A percentile compares a stretch with the other conserved stretches of the same genome.
Evolutionary conservation across 768 basidiomycete genomes (phyloP).

Genomic region (Cubamyces sp.): DNA sequence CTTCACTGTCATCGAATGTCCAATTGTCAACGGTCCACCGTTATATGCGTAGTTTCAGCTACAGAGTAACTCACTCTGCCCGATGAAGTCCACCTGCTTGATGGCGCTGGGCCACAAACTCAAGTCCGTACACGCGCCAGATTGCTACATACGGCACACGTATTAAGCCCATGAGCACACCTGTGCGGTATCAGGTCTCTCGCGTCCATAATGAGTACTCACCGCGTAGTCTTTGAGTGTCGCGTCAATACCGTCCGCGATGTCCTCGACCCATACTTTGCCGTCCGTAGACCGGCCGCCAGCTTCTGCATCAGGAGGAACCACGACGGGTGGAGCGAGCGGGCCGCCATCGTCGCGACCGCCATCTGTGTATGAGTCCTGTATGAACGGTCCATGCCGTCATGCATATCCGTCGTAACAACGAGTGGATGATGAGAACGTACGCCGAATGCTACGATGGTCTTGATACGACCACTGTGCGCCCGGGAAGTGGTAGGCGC

Average conservation of each 20-base stretch:
- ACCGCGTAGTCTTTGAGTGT: constrained; percentile 56
- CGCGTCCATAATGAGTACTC: not conserved
- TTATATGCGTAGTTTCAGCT: not conserved
- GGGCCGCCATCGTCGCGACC: constrained; percentile 50
- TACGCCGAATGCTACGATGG: too few relatives aligned
- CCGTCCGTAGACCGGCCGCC: constrained; percentile 58
- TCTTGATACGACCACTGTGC: too few relatives aligned
- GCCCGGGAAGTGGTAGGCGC: too few relatives aligned
- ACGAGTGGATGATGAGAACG: too few relatives aligned
- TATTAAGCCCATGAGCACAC: too few relatives aligned
- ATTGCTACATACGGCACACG: constrained; percentile 34
- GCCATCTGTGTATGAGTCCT: constrained; percentile 55
- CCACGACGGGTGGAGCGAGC: constrained; percentile 45
- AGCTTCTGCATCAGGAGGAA: constrained; percentile 48
- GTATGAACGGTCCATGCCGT: too few relatives aligned
- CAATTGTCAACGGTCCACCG: too few relatives aligned
- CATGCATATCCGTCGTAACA: too few relatives aligned
- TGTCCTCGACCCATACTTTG: constrained; percentile 51
- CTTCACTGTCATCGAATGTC: constrained; percentile 43
- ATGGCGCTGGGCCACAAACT: constrained; percentile 56
- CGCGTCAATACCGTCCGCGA: constrained; percentile 40
- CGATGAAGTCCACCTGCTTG: constrained; percentile 49
- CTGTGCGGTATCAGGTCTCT: too few relatives aligned
- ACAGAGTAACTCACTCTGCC: constrained; percentile 42
- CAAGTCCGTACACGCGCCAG: constrained; percentile 51